phyloP scores from a whole-genome alignment of 2,329 filamentous ascomycete species.

The Aspergillus cejpii region DNA sequence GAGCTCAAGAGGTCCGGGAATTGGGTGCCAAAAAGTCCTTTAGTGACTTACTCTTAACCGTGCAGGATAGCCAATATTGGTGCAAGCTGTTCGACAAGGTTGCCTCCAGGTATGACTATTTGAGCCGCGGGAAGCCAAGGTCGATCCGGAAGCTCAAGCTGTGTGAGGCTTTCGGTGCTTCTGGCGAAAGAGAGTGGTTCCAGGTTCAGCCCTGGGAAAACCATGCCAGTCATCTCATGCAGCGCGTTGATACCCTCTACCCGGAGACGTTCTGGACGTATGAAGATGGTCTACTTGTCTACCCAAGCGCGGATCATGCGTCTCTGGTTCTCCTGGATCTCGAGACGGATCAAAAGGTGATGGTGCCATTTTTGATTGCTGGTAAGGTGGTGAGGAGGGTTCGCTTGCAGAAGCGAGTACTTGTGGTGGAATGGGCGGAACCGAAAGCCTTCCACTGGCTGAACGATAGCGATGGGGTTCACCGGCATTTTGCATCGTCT shows the following conservation, averaged over 20 bases:
- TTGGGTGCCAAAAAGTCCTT: slow-evolving; percentile 10
- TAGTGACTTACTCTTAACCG: not conserved
- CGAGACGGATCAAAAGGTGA: slow-evolving; percentile 37
- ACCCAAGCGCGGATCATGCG: slow-evolving; percentile 36
- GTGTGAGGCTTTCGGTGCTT: slow-evolving; percentile 31
- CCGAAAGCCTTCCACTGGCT: slow-evolving; percentile 46
- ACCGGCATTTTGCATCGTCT: slow-evolving; percentile 55
- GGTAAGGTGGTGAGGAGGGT: slow-evolving; percentile 51
- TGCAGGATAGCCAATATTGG: slow-evolving; percentile 9
- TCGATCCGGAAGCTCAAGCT: slow-evolving; percentile 43
- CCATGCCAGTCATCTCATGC: slow-evolving; percentile 33
- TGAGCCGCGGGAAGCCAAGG: slow-evolving; percentile 45
- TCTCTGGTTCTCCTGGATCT: slow-evolving; percentile 47
- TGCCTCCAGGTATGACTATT: slow-evolving; percentile 50
- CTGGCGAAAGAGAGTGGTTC: slow-evolving; percentile 36
- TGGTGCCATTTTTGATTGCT: slow-evolving; percentile 48
- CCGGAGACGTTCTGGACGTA: slow-evolving; percentile 49
- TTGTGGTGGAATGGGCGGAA: slow-evolving; percentile 61
- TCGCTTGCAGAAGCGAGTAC: slow-evolving; percentile 48
- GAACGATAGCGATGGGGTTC: slow-evolving; percentile 47
- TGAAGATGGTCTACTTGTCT: slow-evolving; percentile 53
- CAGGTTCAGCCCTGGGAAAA: slow-evolving; percentile 39
- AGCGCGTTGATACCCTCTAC: slow-evolving; percentile 32
- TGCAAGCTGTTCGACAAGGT: slow-evolving; percentile 44
- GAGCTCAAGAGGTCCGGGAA: slow-evolving; percentile 49